phyloP scores from a whole-genome alignment of 441 rosid genomes.

The Erysimum cheiri region DNA sequence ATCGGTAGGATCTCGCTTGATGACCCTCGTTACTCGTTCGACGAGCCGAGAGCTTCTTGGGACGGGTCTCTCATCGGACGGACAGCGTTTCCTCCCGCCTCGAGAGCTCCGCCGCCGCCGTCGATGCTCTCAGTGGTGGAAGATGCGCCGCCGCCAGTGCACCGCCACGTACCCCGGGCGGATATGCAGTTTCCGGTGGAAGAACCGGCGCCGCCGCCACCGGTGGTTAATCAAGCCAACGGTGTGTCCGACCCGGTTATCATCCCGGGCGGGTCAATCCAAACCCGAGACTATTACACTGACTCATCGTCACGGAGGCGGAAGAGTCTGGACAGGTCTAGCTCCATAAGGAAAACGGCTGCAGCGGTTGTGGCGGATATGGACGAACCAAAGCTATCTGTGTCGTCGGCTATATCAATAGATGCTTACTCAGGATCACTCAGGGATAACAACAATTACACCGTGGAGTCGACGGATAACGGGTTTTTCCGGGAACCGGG shows the following conservation, averaged over 20 bases:
- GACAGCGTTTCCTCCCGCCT: constrained; percentile 74
- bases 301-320: constrained; percentile 88
- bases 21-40: constrained; percentile 85
- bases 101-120: constrained; percentile 76
- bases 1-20: constrained; percentile 79
- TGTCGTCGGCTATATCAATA: constrained; percentile 69
- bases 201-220: constrained; percentile 51
- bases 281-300: constrained; percentile 89
- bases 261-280: constrained; percentile 87
- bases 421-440: constrained; percentile 74
- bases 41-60: constrained; percentile 98
- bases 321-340: constrained; percentile 91
- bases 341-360: constrained; percentile 81
- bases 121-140: constrained; percentile 88
- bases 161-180: constrained; percentile 61
- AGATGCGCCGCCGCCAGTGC: constrained; percentile 65
- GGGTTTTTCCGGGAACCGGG: constrained; percentile 63
- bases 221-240: constrained; percentile 47
- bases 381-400: constrained; percentile 71
- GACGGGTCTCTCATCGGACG: constrained; percentile 88
- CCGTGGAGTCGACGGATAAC: constrained; percentile 71
- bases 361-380: constrained; percentile 90
- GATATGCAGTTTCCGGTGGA: constrained; percentile 95
- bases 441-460: constrained; percentile 56
- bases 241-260: constrained; percentile 54